These are phyloP conservation scores for Paramecium tetraurelia DNA, from an alignment of 73 alveolate genomes.

Conservation along the genomic window DNA sequence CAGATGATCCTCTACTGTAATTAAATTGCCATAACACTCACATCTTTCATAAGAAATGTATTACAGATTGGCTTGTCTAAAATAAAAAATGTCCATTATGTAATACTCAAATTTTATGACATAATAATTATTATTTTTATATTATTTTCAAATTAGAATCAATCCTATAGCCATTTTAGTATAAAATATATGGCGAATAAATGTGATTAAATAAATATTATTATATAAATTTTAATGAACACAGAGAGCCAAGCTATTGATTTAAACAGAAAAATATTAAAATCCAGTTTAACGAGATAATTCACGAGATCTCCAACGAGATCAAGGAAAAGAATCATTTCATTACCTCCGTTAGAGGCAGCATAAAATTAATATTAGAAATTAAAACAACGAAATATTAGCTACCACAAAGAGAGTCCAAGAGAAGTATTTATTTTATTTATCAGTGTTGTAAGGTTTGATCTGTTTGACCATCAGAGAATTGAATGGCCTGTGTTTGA, in stretches of 20 bases:
- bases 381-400: background rate
- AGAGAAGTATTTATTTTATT: background rate
- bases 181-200: background rate
- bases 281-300: background rate
- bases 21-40: background rate
- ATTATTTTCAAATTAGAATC: background rate
- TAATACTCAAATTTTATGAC: background rate
- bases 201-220: background rate
- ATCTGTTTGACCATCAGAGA: conserved; percentile 22
- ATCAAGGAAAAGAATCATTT: background rate
- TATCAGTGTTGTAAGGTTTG: background rate
- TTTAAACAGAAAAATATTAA: background rate
- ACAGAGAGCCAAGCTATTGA: background rate
- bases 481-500: background rate
- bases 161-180: background rate
- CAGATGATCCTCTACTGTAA: background rate
- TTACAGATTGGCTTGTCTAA: background rate
- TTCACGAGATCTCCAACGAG: background rate
- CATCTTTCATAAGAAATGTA: background rate
- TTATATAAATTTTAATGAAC: background rate
- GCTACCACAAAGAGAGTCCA: background rate
- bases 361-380: background rate
- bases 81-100: background rate
- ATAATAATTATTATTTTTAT: background rate
- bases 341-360: background rate